Base-by-base conservation (phyloP, 345 rosid species). In the Mangifera indica region DNA sequence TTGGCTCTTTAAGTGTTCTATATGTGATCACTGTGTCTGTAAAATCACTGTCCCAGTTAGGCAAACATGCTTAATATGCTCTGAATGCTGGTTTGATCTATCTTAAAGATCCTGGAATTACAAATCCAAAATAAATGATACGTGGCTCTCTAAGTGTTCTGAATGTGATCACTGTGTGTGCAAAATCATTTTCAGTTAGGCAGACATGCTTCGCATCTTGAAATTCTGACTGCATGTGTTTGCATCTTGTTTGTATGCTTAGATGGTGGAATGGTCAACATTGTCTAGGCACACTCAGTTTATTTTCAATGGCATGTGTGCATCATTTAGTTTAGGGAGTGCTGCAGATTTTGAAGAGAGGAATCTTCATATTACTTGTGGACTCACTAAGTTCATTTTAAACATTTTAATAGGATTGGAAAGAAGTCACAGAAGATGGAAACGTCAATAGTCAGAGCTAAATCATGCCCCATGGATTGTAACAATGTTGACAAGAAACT, bases 401-500 rank as follows among this genome's bases (percentile, higher is more conserved):
- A 62, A 55, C 66, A 76, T 73, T 71, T 69, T 57, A 26, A 67
- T 84, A 95, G 99, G 82, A 90, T 88, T 78, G 83, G 77, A 67
- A 81, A 81, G 78, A 95, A 87, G 76, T 66, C 84, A n/a, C 79
- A 75, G 80, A 91, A 69, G 79, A 86, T 92, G 89, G 86, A 87
- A 72, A 86, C 81, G 84, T 83, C 84, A 74, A 88, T 88, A 81
- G 72, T 87, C 61, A 87, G 79, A 81, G 91, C 98, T 60, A 88
- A 91, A 81, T 77, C 86, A 62, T 78, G 82, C 70, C 82, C 89
- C 51, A 87, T 85, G 8, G 97, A 95, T 59, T 92, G 98, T 72
- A 86, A 87, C 75, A 95, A 92, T 58, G 89, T 95, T 76, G 95
- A 89, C 91, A 95, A 88, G 85, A 95, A 92, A 83, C 59, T 92